phyloP scores from a whole-genome alignment of 1,284 basidiomycete species.

The Trichosporon sp. region DNA sequence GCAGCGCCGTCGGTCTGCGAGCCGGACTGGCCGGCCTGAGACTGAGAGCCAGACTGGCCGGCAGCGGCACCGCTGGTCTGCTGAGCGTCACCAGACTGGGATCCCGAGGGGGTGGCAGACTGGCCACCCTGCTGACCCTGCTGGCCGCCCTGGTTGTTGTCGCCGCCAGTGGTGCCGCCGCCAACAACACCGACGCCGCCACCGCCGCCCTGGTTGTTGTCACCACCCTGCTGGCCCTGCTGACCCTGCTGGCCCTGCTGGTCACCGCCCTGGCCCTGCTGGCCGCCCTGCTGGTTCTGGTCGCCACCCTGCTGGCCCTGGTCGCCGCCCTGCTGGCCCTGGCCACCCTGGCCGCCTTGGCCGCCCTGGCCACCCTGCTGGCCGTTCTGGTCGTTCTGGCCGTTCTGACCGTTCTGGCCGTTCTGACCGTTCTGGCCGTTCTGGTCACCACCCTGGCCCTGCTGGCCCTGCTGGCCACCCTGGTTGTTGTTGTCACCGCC shows the following conservation, averaged over 20 bases:
- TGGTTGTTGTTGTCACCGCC: not conserved
- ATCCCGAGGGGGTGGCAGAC: constrained; percentile 13
- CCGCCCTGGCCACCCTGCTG: not conserved
- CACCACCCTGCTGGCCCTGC: not conserved
- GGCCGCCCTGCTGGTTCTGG: not conserved
- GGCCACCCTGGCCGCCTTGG: not conserved
- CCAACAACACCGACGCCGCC: not conserved
- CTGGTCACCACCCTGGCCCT: not conserved
- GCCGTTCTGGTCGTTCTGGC: not conserved
- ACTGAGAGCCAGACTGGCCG: not conserved
- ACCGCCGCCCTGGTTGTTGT: not conserved
- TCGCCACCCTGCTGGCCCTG: not conserved
- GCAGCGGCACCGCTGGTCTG: not conserved
- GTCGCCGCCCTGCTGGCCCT: not conserved
- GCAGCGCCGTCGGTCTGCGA: not conserved
- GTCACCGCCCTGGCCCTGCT: not conserved
- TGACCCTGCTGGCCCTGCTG: not conserved
- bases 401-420: not conserved
- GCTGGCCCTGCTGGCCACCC: not conserved
- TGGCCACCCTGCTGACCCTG: not conserved
- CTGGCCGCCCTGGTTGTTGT: not conserved
- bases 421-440: not conserved
- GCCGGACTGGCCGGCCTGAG: not conserved
- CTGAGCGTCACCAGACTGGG: constrained; percentile 9
- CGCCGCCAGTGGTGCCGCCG: not conserved